Evolutionary conservation across 108 stramenopile genomes (phyloP), one percentile per base, ranked within the genome.

Genomic region (Cyclostephanos invisitatus): DNA sequence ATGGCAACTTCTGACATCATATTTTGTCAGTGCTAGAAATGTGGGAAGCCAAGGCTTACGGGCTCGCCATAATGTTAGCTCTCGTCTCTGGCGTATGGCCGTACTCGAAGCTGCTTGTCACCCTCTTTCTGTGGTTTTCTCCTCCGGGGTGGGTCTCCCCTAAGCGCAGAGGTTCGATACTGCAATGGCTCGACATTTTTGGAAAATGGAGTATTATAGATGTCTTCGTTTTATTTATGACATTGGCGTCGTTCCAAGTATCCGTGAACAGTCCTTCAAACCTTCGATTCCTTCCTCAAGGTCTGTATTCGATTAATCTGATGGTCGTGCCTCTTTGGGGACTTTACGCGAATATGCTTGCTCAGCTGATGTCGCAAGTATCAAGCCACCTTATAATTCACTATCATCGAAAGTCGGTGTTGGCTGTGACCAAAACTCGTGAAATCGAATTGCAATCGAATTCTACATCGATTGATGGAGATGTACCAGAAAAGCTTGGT

Each of bases 311-410:
- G 10, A 64, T 93, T 18, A 78, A 91, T 14, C 68, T 93, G 65
- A 54, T 91, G 60, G 89, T 93, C 0, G 75, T 90, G 32, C 92
- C 92, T 21, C 65, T 85, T 9, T 93, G 92, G 92, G 92, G 92
- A 17, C 64, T 93, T 5, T 93, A 91, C 72, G 87, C 92, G 1
- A 91, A 91, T 68, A 82, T 93, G 88, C 78, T 87, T 27, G 92
- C 92, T 5, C 89, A 91, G 76, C 42, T 93, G 47, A 49, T 91
- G 0, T 85, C 87, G 7, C 92, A 93, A 36, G 70, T 93, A 40
- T 88, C 85, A 46, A 89, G 86, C 35, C 92, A 93, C 62, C 49
- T 88, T 59, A 87, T 93, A 47, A 91, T 90, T 42, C 87, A 91
- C 57, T 93, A 89, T 55, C 92, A 93, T 64, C 81, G 88, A 15